Conservation (phyloP, 2,329 filamentous ascomycete species). For the Cercospora sojina region DNA sequence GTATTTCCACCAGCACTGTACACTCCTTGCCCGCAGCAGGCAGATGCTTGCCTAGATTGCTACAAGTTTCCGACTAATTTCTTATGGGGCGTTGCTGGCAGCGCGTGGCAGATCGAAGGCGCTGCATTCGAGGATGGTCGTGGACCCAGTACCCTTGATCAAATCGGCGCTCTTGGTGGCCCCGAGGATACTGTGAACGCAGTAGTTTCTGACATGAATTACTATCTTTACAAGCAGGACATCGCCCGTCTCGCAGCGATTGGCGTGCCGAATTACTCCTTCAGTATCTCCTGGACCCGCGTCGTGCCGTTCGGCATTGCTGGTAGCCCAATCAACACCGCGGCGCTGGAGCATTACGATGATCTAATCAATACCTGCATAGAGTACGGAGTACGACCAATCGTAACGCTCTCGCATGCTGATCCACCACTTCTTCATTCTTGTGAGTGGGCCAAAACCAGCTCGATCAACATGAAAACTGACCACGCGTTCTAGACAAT, state of each 20-base stretch:
- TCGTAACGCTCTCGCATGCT: conserved; percentile 48
- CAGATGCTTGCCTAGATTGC: conserved; percentile 34
- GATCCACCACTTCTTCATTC: conserved; percentile 41
- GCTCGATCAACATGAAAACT: not conserved
- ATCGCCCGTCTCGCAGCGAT: conserved; percentile 42
- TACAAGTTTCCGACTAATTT: conserved; percentile 37
- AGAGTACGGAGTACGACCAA: conserved; percentile 46
- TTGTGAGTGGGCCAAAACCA: conserved; percentile 23
- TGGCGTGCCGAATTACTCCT: conserved; percentile 41
- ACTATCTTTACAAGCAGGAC: conserved; percentile 26
- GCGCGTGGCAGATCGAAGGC: conserved; percentile 39
- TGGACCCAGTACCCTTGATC: conserved; percentile 30
- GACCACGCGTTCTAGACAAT: conserved; percentile 13
- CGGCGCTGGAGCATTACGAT: conserved; percentile 50
- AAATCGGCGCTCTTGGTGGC: conserved; percentile 36
- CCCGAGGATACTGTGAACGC: conserved; percentile 34
- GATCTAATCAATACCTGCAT: conserved; percentile 48
- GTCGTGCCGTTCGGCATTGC: conserved; percentile 51
- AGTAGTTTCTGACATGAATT: conserved; percentile 19
- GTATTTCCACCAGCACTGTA: conserved; percentile 39
- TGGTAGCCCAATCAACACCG: conserved; percentile 48
- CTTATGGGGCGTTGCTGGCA: conserved; percentile 37
- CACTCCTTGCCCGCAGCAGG: conserved; percentile 33
- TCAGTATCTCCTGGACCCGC: conserved; percentile 51
- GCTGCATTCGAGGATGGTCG: conserved; percentile 34